Conservation (phyloP, 306 rosid species). For the Prunus dulcis region DNA sequence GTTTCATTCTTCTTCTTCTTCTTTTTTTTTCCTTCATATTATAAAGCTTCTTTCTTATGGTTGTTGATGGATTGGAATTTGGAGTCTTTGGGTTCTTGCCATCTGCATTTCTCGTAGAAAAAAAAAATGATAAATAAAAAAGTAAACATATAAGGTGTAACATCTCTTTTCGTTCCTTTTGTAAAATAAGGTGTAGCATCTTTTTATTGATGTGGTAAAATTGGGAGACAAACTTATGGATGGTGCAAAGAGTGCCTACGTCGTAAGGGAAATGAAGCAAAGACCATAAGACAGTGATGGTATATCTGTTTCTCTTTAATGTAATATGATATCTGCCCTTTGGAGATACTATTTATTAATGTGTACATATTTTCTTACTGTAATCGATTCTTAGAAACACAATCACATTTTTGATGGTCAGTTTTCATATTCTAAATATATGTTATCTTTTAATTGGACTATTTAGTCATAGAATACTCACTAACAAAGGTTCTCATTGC, state of each 20-base stretch:
- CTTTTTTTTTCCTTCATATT: background rate
- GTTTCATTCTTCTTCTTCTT: background rate
- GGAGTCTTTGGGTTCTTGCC: slow-evolving; percentile 11
- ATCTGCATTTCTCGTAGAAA: background rate
- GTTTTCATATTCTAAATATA: too few relatives aligned
- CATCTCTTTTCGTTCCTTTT: slow-evolving; percentile 2
- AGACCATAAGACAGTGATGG: slow-evolving; percentile 25
- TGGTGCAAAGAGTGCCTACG: slow-evolving; percentile 18
- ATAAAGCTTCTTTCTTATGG: slow-evolving; percentile 8
- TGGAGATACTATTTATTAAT: too few relatives aligned
- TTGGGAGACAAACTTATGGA: slow-evolving; percentile 15
- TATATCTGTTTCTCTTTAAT: slow-evolving; percentile 1
- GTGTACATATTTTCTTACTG: too few relatives aligned
- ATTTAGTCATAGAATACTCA: too few relatives aligned
- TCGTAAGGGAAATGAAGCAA: slow-evolving; percentile 20
- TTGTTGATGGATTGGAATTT: slow-evolving; percentile 7
- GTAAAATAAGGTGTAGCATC: slow-evolving; percentile 33
- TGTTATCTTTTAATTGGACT: too few relatives aligned
- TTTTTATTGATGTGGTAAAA: slow-evolving; percentile 29
- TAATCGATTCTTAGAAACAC: too few relatives aligned
- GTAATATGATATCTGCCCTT: background rate
- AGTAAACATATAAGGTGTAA: background rate
- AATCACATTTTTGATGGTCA: too few relatives aligned
- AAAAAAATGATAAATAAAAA: background rate
- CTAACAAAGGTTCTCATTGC: too few relatives aligned